phyloP scores from a whole-genome alignment of 2,329 filamentous ascomycete genomes.

The Trematosphaeria pertusa region DNA sequence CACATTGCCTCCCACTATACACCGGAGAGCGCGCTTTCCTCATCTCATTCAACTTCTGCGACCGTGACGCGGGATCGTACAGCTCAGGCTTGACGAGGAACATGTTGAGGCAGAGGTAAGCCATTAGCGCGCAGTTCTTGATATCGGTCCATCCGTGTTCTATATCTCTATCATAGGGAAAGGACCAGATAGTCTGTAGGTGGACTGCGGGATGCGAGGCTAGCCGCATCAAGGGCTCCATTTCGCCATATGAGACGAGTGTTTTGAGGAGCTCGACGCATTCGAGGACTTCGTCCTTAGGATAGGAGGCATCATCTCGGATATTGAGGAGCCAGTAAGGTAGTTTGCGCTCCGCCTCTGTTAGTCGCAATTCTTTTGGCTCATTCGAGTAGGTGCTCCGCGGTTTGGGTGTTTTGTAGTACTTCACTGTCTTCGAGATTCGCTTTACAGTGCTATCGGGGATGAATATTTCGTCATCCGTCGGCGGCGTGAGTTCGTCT shows the following conservation, averaged over 20 bases:
- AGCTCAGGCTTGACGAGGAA: constrained; percentile 16
- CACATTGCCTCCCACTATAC: constrained; percentile 6
- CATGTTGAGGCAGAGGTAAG: constrained; percentile 21
- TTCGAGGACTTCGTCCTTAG: not conserved
- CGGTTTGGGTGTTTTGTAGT: constrained; percentile 2
- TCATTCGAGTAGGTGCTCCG: not conserved
- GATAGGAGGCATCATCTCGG: not conserved
- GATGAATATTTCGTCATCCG: constrained; percentile 16
- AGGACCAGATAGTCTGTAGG: constrained; percentile 2
- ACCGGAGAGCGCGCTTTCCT: not conserved
- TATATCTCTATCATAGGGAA: not conserved
- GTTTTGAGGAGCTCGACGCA: constrained; percentile 14
- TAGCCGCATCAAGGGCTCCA: constrained; percentile 17
- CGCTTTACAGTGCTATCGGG: constrained; percentile 4
- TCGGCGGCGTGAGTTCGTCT: constrained; percentile 5
- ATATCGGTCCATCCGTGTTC: constrained; percentile 9
- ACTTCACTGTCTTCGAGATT: constrained; percentile 9
- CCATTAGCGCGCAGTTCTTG: constrained; percentile 14
- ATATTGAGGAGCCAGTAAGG: not conserved
- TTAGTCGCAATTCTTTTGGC: not conserved
- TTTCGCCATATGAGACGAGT: constrained; percentile 12
- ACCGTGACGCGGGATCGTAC: constrained; percentile 5
- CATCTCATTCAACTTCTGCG: constrained; percentile 5
- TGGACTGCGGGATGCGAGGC: constrained; percentile 10
- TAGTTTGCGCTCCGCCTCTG: constrained; percentile 2